Percentiles rank a stretch among this genome's conserved stretches.
phyloP scores from a whole-genome alignment of 257 asterid species.

The Salvia splendens region DNA sequence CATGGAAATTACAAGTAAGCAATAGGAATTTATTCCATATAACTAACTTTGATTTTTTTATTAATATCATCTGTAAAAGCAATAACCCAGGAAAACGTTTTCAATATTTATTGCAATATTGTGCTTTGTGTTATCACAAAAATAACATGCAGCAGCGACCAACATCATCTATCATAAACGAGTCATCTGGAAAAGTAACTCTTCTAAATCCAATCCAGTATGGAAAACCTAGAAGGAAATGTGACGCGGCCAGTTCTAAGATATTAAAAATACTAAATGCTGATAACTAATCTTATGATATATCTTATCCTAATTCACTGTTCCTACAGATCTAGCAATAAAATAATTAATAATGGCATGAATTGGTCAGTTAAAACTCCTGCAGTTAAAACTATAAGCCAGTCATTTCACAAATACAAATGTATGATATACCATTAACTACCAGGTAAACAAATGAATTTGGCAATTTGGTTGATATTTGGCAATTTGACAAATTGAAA shows the following conservation, averaged over 20 bases:
- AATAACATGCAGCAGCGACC: constrained; percentile 1
- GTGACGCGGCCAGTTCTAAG: not conserved
- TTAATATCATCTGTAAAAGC: constrained; percentile 14
- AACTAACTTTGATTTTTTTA: not conserved
- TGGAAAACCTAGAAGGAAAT: not conserved
- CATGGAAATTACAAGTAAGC: constrained; percentile 32
- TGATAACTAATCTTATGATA: not conserved
- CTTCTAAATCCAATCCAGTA: not conserved
- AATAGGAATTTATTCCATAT: constrained; percentile 15
- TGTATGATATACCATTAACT: too few relatives aligned
- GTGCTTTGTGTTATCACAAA: constrained; percentile 7
- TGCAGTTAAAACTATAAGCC: too few relatives aligned
- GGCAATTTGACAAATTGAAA: too few relatives aligned
- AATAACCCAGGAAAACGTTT: not conserved
- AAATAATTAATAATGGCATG: too few relatives aligned
- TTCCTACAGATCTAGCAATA: not conserved
- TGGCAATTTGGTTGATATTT: too few relatives aligned
- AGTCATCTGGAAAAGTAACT: not conserved
- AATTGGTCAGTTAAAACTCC: too few relatives aligned
- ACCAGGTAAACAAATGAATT: not conserved
- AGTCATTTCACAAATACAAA: too few relatives aligned
- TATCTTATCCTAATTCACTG: not conserved
- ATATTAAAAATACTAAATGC: not conserved
- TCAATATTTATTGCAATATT: not conserved
- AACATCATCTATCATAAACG: constrained; percentile 4